Percentiles rank a stretch among this genome's conserved stretches.
phyloP scores from a whole-genome alignment of 2,329 filamentous ascomycete genomes.

The Phyllosticta ampelicida region DNA sequence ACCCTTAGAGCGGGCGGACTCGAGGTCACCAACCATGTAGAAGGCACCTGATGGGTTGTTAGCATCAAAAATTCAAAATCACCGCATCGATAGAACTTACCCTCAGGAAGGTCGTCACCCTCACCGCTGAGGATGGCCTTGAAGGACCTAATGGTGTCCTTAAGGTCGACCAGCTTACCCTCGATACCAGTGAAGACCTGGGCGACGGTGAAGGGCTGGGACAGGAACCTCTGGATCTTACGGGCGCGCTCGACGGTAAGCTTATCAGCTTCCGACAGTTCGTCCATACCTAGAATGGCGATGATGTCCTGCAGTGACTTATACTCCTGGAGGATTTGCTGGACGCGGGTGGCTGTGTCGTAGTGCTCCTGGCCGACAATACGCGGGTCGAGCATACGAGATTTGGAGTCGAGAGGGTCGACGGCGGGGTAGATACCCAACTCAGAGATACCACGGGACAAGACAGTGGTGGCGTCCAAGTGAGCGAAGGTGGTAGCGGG shows the following conservation, averaged over 20 bases:
- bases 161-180: constrained; percentile 93
- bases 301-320: constrained; percentile 99
- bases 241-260: constrained; percentile 99
- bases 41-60: constrained; percentile 45
- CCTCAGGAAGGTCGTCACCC: constrained; percentile 90
- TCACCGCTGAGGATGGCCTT: constrained; percentile 94
- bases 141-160: constrained; percentile 97
- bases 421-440: constrained; percentile 99
- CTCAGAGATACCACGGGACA: constrained; percentile 99
- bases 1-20: constrained; percentile 88
- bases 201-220: constrained; percentile 92
- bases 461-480: constrained; percentile 99
- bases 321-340: constrained; percentile 99
- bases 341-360: constrained; percentile 83
- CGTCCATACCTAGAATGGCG: constrained; percentile 99
- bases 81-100: constrained; percentile 37
- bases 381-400: constrained; percentile 98
- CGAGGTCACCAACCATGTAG: constrained; percentile 98
- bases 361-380: constrained; percentile 98
- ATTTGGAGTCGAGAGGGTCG: constrained; percentile 99
- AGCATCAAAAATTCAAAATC: not conserved
- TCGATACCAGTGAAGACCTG: constrained; percentile 87
- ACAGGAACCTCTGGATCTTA: constrained; percentile 99
- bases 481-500: constrained; percentile 99
- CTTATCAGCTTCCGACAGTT: constrained; percentile 98